Evolutionary conservation across 2,329 filamentous ascomycete genomes (phyloP).

Genomic region (Tolypocladium inflatum): DNA sequence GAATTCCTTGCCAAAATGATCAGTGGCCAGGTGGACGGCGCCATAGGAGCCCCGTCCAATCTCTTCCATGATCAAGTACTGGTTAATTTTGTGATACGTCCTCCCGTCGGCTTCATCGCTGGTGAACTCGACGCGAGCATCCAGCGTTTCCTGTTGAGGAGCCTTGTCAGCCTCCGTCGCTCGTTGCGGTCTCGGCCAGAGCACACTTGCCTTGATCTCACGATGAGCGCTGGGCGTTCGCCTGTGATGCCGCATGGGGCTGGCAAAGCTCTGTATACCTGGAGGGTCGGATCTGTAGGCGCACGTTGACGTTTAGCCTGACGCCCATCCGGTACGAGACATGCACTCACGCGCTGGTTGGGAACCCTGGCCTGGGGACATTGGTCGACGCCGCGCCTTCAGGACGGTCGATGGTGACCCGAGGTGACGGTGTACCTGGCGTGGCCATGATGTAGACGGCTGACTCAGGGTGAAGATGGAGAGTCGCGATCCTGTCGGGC

Average conservation of each 20-base stretch:
- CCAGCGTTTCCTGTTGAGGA: slow-evolving; percentile 66
- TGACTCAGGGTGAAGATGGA: too few relatives aligned
- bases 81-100: slow-evolving; percentile 81
- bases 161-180: neutral
- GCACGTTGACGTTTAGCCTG: neutral
- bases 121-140: slow-evolving; percentile 78
- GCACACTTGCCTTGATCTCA: slow-evolving; percentile 42
- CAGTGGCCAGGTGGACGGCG: slow-evolving; percentile 78
- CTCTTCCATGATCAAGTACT: slow-evolving; percentile 89
- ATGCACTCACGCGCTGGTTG: slow-evolving; percentile 31
- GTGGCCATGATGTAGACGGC: too few relatives aligned
- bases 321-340: neutral
- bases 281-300: slow-evolving; percentile 32
- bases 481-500: too few relatives aligned
- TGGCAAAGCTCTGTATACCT: slow-evolving; percentile 31
- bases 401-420: slow-evolving; percentile 17
- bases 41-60: slow-evolving; percentile 96
- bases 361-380: slow-evolving; percentile 6
- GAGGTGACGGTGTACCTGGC: slow-evolving; percentile 12
- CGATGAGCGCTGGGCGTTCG: slow-evolving; percentile 48
- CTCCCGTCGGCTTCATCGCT: slow-evolving; percentile 76
- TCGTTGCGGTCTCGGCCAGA: neutral
- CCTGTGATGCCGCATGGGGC: slow-evolving; percentile 47
- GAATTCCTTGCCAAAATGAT: slow-evolving; percentile 89
- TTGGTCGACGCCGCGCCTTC: slow-evolving; percentile 13